Conservation (phyloP, 352 stramenopile genomes). For the Pythium rhizo-oryzae region DNA sequence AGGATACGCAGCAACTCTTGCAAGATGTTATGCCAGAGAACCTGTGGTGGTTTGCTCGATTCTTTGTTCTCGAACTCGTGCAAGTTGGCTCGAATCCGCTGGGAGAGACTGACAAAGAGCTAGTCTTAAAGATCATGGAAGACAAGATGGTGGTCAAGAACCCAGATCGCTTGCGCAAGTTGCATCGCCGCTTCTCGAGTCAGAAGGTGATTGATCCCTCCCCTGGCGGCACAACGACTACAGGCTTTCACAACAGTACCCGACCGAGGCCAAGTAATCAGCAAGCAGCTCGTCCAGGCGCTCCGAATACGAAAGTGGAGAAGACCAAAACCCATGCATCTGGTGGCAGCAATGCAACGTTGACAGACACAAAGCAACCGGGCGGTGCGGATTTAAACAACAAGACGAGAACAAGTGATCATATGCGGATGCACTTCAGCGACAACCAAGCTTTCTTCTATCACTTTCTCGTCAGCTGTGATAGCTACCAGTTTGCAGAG, state of each 20-base stretch:
- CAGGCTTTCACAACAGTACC: not conserved
- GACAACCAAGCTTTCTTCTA: conserved; percentile 82
- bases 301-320: not conserved
- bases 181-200: conserved; percentile 71
- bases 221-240: conserved; percentile 1
- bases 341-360: not conserved
- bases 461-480: conserved; percentile 64
- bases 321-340: not conserved
- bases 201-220: conserved; percentile 25
- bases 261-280: not conserved
- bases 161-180: conserved; percentile 62
- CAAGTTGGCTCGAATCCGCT: conserved; percentile 72
- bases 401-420: conserved; percentile 37
- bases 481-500: conserved; percentile 66
- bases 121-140: conserved; percentile 70
- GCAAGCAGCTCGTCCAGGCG: not conserved
- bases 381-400: too few relatives aligned
- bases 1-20: conserved; percentile 39
- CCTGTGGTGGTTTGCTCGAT: conserved; percentile 76
- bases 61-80: conserved; percentile 71
- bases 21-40: conserved; percentile 52
- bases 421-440: conserved; percentile 47
- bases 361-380: not conserved
- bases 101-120: conserved; percentile 71
- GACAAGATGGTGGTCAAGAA: conserved; percentile 71